These are phyloP conservation scores for Colletotrichum sp. DNA, from an alignment of 2,329 filamentous ascomycete species.

Conservation along the genomic window DNA sequence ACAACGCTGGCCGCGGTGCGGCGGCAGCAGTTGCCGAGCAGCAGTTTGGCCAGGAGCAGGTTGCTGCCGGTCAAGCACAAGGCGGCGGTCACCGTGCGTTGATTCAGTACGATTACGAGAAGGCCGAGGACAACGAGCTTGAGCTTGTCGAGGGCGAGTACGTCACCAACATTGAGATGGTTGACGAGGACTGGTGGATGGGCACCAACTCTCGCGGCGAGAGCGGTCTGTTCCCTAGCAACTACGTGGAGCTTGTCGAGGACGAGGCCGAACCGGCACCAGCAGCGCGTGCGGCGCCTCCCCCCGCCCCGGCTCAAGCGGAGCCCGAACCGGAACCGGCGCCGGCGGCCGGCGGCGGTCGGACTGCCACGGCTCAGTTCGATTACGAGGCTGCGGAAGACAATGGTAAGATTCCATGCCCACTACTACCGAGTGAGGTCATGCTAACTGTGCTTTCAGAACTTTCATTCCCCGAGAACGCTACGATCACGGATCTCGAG, in stretches of 20 bases:
- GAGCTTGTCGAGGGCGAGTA: conserved; percentile 88
- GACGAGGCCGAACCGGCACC: conserved; percentile 53
- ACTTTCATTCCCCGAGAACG: conserved; percentile 86
- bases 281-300: conserved; percentile 38
- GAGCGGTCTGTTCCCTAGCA: conserved; percentile 91
- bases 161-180: conserved; percentile 93
- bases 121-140: conserved; percentile 96
- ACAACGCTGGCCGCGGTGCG: conserved; percentile 64
- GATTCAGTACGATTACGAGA: conserved; percentile 95
- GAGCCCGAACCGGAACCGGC: conserved; percentile 44
- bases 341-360: conserved; percentile 44
- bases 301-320: conserved; percentile 34
- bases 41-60: conserved; percentile 43
- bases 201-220: conserved; percentile 87
- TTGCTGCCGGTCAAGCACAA: conserved; percentile 34
- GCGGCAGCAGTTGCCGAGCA: conserved; percentile 59
- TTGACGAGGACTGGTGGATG: conserved; percentile 99
- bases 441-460: conserved; percentile 46
- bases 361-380: conserved; percentile 84
- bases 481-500: conserved; percentile 81
- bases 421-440: conserved; percentile 27
- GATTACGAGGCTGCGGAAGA: conserved; percentile 98
- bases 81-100: conserved; percentile 72
- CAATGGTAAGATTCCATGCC: conserved; percentile 64
- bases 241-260: conserved; percentile 89